phyloP scores from a whole-genome alignment of 179 eudicot genomes.

The Gypsophila paniculata region DNA sequence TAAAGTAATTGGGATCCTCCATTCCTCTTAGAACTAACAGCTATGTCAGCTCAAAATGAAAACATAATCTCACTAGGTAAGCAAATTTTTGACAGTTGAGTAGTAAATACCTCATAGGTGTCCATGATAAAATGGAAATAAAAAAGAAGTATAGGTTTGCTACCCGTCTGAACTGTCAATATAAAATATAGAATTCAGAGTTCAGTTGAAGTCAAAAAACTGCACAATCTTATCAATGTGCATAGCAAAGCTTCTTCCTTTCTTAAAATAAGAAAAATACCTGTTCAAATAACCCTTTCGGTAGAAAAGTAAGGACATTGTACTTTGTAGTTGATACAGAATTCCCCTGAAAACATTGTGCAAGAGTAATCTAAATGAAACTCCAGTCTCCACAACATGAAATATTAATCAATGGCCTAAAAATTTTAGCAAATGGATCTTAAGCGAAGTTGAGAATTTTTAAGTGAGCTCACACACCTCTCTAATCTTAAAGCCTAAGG shows the following conservation, averaged over 20 bases:
- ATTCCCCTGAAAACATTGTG: conserved; percentile 62
- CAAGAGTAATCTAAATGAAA: conserved; percentile 9
- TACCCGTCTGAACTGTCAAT: conserved; percentile 97
- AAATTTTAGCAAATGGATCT: neutral
- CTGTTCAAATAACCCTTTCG: conserved; percentile 89
- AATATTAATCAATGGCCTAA: neutral
- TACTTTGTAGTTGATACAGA: conserved; percentile 97
- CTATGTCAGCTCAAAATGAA: too few relatives aligned
- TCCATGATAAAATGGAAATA: conserved; percentile 85
- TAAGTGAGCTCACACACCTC: too few relatives aligned
- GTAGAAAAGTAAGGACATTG: conserved; percentile 77
- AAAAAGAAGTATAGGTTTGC: conserved; percentile 93
- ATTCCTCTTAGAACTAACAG: too few relatives aligned
- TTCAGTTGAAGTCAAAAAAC: neutral
- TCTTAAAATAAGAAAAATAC: conserved; percentile 4
- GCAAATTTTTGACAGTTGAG: conserved; percentile 9
- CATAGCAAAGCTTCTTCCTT: neutral
- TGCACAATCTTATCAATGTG: conserved; percentile 4
- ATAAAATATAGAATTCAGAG: conserved; percentile 24
- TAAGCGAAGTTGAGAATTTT: too few relatives aligned
- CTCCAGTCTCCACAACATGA: neutral
- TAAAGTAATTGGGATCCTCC: too few relatives aligned
- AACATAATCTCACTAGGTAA: neutral
- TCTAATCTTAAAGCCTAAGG: too few relatives aligned
- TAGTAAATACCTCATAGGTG: conserved; percentile 77